Evolutionary conservation across 2,329 filamentous ascomycete genomes (phyloP).

Genomic region (Diaporthe longicolla): DNA sequence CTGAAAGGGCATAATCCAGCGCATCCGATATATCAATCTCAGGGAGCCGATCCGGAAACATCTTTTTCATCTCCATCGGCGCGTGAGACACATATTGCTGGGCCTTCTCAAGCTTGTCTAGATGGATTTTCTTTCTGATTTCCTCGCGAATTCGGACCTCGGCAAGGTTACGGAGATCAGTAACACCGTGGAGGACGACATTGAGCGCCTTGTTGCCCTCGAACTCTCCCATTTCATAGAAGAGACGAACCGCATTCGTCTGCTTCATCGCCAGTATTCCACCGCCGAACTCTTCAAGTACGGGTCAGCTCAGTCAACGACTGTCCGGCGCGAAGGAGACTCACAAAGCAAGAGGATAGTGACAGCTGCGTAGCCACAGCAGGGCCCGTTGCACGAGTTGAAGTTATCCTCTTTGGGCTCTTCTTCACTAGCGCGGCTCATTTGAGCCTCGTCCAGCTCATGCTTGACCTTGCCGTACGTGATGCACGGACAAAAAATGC

Average conservation of each 20-base stretch:
- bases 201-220: constrained; percentile 13
- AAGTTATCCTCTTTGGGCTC: background rate
- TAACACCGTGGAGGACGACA: constrained; percentile 36
- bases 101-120: background rate
- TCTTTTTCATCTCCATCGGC: constrained; percentile 34
- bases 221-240: constrained; percentile 21
- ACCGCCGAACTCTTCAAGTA: constrained; percentile 37
- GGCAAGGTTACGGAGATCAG: constrained; percentile 39
- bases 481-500: constrained; percentile 40
- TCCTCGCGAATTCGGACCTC: constrained; percentile 38
- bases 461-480: constrained; percentile 39
- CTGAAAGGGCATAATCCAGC: background rate
- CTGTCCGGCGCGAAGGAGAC: background rate
- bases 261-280: constrained; percentile 39
- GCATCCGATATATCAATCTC: background rate
- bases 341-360: constrained; percentile 39
- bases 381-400: constrained; percentile 34
- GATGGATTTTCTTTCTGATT: background rate
- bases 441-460: constrained; percentile 35
- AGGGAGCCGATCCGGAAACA: background rate
- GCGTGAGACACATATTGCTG: constrained; percentile 17
- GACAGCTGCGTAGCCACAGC: constrained; percentile 35
- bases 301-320: constrained; percentile 6
- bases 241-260: constrained; percentile 31
- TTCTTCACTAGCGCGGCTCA: constrained; percentile 21